Base-by-base conservation (phyloP, 2,329 filamentous ascomycete genomes). In the Arthrinium puccinioides region DNA sequence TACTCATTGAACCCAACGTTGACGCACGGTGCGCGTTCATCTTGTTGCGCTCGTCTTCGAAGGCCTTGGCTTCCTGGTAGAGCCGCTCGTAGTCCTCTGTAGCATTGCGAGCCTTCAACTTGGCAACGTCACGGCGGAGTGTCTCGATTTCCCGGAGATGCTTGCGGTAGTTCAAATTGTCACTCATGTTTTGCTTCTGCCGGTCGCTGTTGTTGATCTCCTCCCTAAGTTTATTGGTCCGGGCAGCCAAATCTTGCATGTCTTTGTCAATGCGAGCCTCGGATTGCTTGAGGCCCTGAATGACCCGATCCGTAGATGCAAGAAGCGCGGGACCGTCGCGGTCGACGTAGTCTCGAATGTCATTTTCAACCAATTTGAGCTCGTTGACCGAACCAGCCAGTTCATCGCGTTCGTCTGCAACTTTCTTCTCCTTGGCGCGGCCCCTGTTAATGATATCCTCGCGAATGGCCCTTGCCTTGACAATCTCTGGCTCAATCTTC, bases 151-250 rank as follows among this genome's bases (percentile, higher is more conserved):
- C 72, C 38, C 79, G 74, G 39, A 79, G 69, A 43, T 85, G 82
- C 54, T 83, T 82, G 40, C 92, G 84, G 57, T 88, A 95, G 44
- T 81, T 81, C 36, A 97, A 66, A 51, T 98, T 98, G 56, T 97
- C 88, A 16, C 71, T 72, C 49, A 98, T 95, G 45, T 86, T 88
- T 50, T 86, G 83, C 63, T 88, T 90, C 39, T 82, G 89, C 41
- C 82, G 79, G 45, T 89, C 84, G 39, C 86, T 84, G 52, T 88
- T 87, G 49, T 80, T 78, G 36, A 89, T 74, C 36, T 87, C 82
- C 33, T 84, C 76, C 46, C 84, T 83, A 35, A 95, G 72, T 48
- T 81, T 80, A 60, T 94, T 92, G 43, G 86, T 79, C 38, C 83
- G 75, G 18, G 74, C 69, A 3, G 80, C 82, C 36, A 92, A 65